Percentiles rank a stretch among this genome's conserved stretches.
These are phyloP conservation scores for Metarhizium brunneum DNA, from an alignment of 2,329 filamentous ascomycete species.

Conservation along the genomic window DNA sequence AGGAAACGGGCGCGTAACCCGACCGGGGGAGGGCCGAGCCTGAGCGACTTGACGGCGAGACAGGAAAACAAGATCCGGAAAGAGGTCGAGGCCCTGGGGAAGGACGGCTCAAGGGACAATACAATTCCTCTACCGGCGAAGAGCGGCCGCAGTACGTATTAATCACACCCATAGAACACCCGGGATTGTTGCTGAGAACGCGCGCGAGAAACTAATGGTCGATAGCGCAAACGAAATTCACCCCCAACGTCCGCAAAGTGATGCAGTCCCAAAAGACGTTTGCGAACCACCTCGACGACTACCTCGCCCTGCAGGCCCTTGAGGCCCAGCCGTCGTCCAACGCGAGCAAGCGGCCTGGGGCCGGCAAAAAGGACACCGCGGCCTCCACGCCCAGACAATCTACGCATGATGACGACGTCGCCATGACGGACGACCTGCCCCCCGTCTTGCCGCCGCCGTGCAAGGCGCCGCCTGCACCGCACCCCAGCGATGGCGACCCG, in stretches of 20 bases:
- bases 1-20: constrained; percentile 64
- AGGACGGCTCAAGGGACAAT: constrained; percentile 66
- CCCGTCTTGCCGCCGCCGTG: constrained; percentile 26
- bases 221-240: constrained; percentile 47
- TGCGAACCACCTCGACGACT: constrained; percentile 73
- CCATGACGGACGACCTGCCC: constrained; percentile 18
- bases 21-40: constrained; percentile 34
- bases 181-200: background rate
- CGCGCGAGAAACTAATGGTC: background rate
- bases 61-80: constrained; percentile 75
- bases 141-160: constrained; percentile 30
- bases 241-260: constrained; percentile 64
- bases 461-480: constrained; percentile 24
- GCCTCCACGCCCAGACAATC: constrained; percentile 10
- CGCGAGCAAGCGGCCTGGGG: constrained; percentile 17
- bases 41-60: constrained; percentile 65
- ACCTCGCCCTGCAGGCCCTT: constrained; percentile 52
- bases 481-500: constrained; percentile 44
- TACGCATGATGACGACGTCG: constrained; percentile 14
- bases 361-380: constrained; percentile 16
- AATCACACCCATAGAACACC: background rate
- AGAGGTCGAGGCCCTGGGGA: constrained; percentile 73
- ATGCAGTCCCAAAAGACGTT: constrained; percentile 76
- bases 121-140: constrained; percentile 59
- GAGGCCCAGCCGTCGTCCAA: constrained; percentile 23